Evolutionary conservation across 768 basidiomycete species (phyloP).

Genomic region (Pleurotus citrinopileatus): DNA sequence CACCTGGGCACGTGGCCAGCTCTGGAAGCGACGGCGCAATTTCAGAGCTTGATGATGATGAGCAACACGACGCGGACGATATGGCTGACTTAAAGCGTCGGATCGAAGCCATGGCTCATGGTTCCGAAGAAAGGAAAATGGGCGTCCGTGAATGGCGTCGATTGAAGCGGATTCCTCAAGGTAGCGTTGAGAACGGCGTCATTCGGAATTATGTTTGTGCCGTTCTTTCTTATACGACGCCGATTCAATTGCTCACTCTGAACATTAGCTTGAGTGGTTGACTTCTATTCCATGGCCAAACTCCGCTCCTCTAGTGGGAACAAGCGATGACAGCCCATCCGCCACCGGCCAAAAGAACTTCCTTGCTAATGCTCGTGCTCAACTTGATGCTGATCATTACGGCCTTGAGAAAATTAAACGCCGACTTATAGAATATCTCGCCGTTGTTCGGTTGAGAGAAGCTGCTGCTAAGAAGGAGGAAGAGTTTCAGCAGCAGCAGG

Average conservation of each 20-base stretch:
- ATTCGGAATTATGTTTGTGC: constrained; percentile 73
- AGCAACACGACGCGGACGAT: constrained; percentile 79
- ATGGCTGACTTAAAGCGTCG: constrained; percentile 67
- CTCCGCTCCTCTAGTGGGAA: constrained; percentile 23
- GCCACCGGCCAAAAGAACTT: constrained; percentile 32
- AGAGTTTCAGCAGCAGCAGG: constrained; percentile 14
- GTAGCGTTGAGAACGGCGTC: constrained; percentile 89
- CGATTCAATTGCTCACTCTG: neutral
- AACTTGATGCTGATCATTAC: constrained; percentile 88
- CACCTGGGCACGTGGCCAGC: neutral
- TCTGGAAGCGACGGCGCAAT: constrained; percentile 25
- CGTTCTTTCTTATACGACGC: neutral
- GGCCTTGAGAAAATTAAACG: constrained; percentile 93
- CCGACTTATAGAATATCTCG: constrained; percentile 87
- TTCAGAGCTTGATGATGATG: constrained; percentile 71
- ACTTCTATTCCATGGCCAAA: constrained; percentile 83
- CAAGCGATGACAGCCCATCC: constrained; percentile 15
- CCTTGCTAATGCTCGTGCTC: constrained; percentile 66
- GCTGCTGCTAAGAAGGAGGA: constrained; percentile 39
- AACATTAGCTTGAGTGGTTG: constrained; percentile 82
- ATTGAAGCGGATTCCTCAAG: constrained; percentile 83
- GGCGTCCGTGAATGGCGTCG: constrained; percentile 82
- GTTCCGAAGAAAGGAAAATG: constrained; percentile 79
- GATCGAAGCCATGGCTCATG: constrained; percentile 71
- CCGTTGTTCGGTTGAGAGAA: constrained; percentile 69